Evolutionary conservation across 1,139 yeast genomes (phyloP), one percentile per base, ranked within the genome.

Genomic region (Debaryomycetaceae sp.): DNA sequence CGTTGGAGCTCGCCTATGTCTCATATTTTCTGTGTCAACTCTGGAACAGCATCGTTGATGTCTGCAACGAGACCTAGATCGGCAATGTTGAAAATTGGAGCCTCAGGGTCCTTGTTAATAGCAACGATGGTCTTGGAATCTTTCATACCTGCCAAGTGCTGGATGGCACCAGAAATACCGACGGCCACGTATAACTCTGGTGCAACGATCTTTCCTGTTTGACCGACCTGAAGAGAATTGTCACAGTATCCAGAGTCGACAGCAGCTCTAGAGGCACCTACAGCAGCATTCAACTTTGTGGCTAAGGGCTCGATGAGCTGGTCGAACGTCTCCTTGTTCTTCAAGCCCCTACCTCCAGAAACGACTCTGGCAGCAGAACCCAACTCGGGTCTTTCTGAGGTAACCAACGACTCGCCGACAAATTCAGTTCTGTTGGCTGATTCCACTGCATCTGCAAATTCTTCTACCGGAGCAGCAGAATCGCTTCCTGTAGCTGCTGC

Each of bases 181-280:
- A 91, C 83, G 4, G 97, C 98, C 45, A 93, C 67, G 64, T 93
- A 93, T 56, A 91, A 78, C 37, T 91, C 97, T 14, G 99, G 99
- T 4, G 99, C 98, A 42, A 93, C 96, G 45, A 91, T 91, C 65
- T 93, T 93, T 59, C 99, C 99, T 9, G 99, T 93, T 71, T 93
- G 99, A 44, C 99, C 99, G 49, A 93, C 93, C 70, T 93, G 99
- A 55, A 93, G 78, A n/a, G 98, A 90, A 69, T 93, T 93, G 63
- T 93, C 98, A 60, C 96, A 91, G 65, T 81, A 90, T 0, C 97
- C 98, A 40, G 95, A 79, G 65, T 93, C 99, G 27, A 93, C 99
- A 17, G 98, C 98, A 14, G 97, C 99, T 66, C 99, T 84, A 6
- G 97, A 89, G 8, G 99, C 99, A 59, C 99, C 99, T 42, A 93